Conservation (phyloP, 257 asterid species). For the Nicotiana knightiana region DNA sequence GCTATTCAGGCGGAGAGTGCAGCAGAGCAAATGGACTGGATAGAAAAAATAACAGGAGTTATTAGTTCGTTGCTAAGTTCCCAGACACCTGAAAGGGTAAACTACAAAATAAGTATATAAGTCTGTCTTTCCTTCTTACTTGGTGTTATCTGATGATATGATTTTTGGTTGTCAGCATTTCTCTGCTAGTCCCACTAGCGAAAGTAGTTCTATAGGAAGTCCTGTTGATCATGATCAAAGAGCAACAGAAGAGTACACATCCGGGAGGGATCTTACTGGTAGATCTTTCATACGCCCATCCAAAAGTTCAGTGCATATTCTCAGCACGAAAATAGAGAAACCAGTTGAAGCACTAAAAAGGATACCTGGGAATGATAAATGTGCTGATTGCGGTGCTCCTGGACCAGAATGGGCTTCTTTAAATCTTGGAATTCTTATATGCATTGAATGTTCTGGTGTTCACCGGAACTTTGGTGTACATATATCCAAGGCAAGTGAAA, state of each 20-base stretch:
- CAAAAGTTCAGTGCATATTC: slow-evolving; percentile 47
- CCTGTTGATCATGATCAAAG: slow-evolving; percentile 38
- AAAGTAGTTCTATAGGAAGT: slow-evolving; percentile 44
- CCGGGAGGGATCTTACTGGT: slow-evolving; percentile 39
- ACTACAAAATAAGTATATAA: not conserved
- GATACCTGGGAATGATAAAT: slow-evolving; percentile 82
- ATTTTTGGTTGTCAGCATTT: slow-evolving; percentile 33
- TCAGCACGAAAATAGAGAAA: slow-evolving; percentile 41
- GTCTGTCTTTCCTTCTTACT: not conserved
- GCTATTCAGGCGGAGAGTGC: slow-evolving; percentile 70
- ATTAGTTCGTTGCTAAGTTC: slow-evolving; percentile 69
- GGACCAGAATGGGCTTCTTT: slow-evolving; percentile 98
- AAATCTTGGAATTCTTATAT: slow-evolving; percentile 79
- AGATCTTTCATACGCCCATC: slow-evolving; percentile 52
- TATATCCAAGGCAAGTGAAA: slow-evolving; percentile 72
- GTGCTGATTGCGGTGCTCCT: slow-evolving; percentile 95
- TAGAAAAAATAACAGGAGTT: slow-evolving; percentile 80
- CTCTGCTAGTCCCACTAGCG: slow-evolving; percentile 54
- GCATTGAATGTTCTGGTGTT: slow-evolving; percentile 88
- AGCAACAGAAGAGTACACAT: slow-evolving; percentile 31
- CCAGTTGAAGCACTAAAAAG: slow-evolving; percentile 59
- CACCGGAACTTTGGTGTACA: slow-evolving; percentile 97
- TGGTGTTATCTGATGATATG: slow-evolving; percentile 12
- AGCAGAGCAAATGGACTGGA: slow-evolving; percentile 79
- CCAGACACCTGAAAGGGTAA: slow-evolving; percentile 71